Evolutionary conservation across 208 protist genomes (phyloP).

Genomic region (Crithidia sp.): DNA sequence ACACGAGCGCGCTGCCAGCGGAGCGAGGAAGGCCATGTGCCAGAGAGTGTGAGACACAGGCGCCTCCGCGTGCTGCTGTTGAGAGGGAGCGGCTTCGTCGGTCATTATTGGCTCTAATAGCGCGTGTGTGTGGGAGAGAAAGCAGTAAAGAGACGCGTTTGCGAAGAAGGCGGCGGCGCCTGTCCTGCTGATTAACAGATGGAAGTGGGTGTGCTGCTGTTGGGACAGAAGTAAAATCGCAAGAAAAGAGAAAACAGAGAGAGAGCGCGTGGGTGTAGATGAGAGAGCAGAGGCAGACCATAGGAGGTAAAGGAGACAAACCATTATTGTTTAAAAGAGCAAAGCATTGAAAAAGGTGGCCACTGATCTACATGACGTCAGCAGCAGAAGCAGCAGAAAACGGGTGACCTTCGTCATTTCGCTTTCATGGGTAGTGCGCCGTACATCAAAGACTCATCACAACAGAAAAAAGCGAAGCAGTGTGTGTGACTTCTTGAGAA

Average conservation of each 20-base stretch:
- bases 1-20: background rate
- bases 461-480: too few species aligned
- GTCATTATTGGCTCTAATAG: background rate
- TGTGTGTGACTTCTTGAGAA: too few species aligned
- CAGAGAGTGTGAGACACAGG: slow-evolving; percentile 1
- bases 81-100: background rate
- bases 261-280: background rate
- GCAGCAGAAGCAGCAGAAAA: too few species aligned
- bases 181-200: too few species aligned
- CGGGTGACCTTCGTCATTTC: too few species aligned
- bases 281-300: background rate
- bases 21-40: slow-evolving; percentile 28
- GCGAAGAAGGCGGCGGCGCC: too few species aligned
- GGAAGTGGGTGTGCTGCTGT: too few species aligned
- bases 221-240: background rate
- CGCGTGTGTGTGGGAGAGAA: background rate
- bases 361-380: too few species aligned
- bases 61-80: background rate
- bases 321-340: background rate
- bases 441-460: too few species aligned
- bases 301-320: slow-evolving; percentile 9
- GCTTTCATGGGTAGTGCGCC: too few species aligned
- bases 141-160: too few species aligned
- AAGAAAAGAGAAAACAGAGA: background rate
- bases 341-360: background rate